Evolutionary conservation across 2,329 filamentous ascomycete genomes (phyloP).

Genomic region (Cryphonectria parasitica): DNA sequence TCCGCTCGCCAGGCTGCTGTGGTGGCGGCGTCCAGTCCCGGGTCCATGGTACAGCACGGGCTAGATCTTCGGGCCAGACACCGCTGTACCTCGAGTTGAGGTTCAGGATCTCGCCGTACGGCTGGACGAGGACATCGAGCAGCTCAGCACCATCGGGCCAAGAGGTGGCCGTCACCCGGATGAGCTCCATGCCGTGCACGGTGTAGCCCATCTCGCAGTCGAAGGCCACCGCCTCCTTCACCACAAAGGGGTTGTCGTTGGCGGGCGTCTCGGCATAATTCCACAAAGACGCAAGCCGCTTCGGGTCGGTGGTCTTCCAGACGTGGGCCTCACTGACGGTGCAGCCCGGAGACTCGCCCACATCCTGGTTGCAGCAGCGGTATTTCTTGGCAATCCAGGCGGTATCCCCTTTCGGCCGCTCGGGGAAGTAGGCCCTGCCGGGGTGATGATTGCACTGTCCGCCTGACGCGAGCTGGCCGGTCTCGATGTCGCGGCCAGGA

Average conservation of each 20-base stretch:
- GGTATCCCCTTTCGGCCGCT: slow-evolving; percentile 59
- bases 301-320: slow-evolving; percentile 79
- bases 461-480: slow-evolving; percentile 74
- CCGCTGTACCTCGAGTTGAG: slow-evolving; percentile 93
- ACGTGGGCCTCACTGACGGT: slow-evolving; percentile 74
- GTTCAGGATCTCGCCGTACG: slow-evolving; percentile 82
- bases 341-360: slow-evolving; percentile 78
- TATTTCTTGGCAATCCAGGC: slow-evolving; percentile 65
- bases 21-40: slow-evolving; percentile 34
- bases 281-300: slow-evolving; percentile 75
- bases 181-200: slow-evolving; percentile 81
- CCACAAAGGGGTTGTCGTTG: slow-evolving; percentile 54
- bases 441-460: slow-evolving; percentile 83
- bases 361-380: slow-evolving; percentile 75
- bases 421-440: slow-evolving; percentile 67
- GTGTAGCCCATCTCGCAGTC: slow-evolving; percentile 99
- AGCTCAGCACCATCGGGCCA: slow-evolving; percentile 80
- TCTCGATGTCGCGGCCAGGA: slow-evolving; percentile 77
- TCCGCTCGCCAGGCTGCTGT: slow-evolving; percentile 36
- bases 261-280: slow-evolving; percentile 80
- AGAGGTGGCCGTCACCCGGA: slow-evolving; percentile 84
- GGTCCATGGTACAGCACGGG: slow-evolving; percentile 64
- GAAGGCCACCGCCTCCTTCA: slow-evolving; percentile 73
- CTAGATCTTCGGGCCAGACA: slow-evolving; percentile 77
- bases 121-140: slow-evolving; percentile 83